Evolutionary conservation across 2,329 filamentous ascomycete genomes (phyloP), one percentile per base, ranked within the genome.

Genomic region (Epichloe aotearoae): DNA sequence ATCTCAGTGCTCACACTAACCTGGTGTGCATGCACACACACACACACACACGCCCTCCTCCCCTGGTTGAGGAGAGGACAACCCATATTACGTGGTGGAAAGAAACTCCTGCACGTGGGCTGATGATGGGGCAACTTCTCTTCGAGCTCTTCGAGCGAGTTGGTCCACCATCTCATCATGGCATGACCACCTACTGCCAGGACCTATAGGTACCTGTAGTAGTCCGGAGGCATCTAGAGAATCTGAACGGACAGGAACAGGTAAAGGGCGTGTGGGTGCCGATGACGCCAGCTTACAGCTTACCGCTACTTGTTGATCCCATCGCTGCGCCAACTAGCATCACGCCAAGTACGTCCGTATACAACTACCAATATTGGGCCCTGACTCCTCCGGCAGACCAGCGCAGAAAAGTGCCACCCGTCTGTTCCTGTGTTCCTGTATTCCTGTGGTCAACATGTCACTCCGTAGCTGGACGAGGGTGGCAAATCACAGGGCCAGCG

Each of bases 271-370:
- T 43, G 30, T 23, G 39, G n/a, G 17, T 41, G 23, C 41, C 14
- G 11, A 15, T 52, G 41, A 42, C 38, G 36, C 34, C 26, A 26
- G 15, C 46, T 52, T 52, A 46, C 41, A 41, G 50, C 46, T 49
- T 52, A 46, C 41, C 46, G 50, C 46, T 49, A 41, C 23, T 45
- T 45, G 50, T 37, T 26, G 23, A 26, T 26, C 23, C 12, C 30
- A 45, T 40, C 20, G 23, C 41, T 51, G 45, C 19, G 20, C 33
- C 50, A 36, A 33, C 46, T 33, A 38, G 5, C 10, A 36, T 19
- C n/a, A 23, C 10, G 43, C 36, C 19, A 36, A 15, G 23, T 20
- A n/a, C n/a, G n/a, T n/a, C n/a, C n/a, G n/a, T n/a, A 17, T 20
- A 8, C 20, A 19, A 30, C 3, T 3, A 14, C 36, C 17, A 26